Base-by-base conservation (phyloP, 495 filamentous ascomycete genomes). In the Aspergillus nanangensis region DNA sequence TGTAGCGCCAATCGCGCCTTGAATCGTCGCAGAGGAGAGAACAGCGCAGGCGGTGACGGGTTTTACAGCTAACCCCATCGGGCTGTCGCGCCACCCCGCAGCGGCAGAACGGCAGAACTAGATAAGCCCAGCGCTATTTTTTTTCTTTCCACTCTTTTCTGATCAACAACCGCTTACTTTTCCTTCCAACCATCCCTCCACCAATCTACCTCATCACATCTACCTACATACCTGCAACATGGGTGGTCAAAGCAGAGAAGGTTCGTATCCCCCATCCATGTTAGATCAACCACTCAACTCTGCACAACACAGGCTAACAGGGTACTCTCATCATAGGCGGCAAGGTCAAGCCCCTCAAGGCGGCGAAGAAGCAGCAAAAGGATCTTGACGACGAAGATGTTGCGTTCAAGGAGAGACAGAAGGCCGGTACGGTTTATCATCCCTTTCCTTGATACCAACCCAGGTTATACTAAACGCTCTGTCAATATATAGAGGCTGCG, bases 331-430 rank as follows among this genome's bases (percentile, higher is more conserved):
- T 3, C 34, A 15, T 52, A 90, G 87, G 87, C 67, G 87, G 87
- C 74, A 91, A 91, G 73, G 82, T 78, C 53, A 91, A 91, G 78
- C 87, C 87, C 50, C 75, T 90, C 59, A 91, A 90, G 79, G 70
- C 77, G 23, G 71, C 87, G 14, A 91, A 90, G 79, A 90, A 90
- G 73, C 76, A 77, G 21, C 71, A 78, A 59, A 84, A 85, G 72
- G 84, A 86, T 0, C 55, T 88, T 23, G 86, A 90, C 49, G 86
- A 90, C 0, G 87, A 91, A 17, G 86, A 90, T 20, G 66, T 82
- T 58, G 86, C 86, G 4, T 86, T 78, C 72, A 76, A 71, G 54
- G 83, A 86, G 67, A 91, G 84, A 78, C 78, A 84, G 70, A 79
- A 66, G 47, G 83, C 81, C 41, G 83, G 86, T 89, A 73, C 47